Base-by-base conservation (phyloP, 2,329 filamentous ascomycete species). In the Karstenula rhodostoma region DNA sequence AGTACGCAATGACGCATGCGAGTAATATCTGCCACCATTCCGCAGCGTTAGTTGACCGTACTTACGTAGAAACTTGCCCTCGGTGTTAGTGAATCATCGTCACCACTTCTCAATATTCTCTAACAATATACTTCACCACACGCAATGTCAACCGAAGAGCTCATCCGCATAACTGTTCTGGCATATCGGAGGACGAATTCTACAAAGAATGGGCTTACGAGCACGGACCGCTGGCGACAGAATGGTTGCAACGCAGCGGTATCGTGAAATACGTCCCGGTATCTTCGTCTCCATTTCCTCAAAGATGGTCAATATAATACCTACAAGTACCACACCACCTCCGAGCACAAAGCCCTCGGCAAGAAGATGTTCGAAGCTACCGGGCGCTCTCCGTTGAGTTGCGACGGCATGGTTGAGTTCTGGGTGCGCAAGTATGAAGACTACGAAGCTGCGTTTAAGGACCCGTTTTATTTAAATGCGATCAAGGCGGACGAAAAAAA, bases 181-280 rank as follows among this genome's bases (percentile, higher is more conserved):
- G 64, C 6, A 60, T 66, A 7, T 62, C 65, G 3, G 67, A 73
- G 60, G 61, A 64, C 13, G 63, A 71, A 23, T 72, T 66, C 44
- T 66, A 70, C 49, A 61, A 63, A 32, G 67, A 71, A 44, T 71
- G 69, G 68, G 56, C 63, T 13, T 65, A 70, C 48, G 66, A 66
- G n/a, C 69, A 74, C 33, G 65, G 64, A 0, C 67, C 63, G 2
- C 55, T 73, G 10, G 67, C 67, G 27, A 62, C 64, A 27, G 13
- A 53, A 1, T 53, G 50, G 68, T 61, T 71, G 1, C 61, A 68
- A 40, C 61, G 64, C 1, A 63, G 67, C 44, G 64, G 67, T 3
- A 63, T 70, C 13, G 47, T 72, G 17, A 71, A 68, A 58, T 73
- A 73, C 46, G 63, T 63, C 7, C 69, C 71, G 58, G 70, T 72